Base-by-base conservation (phyloP, 2,329 filamentous ascomycete species). In the Bretziella fagacearum region DNA sequence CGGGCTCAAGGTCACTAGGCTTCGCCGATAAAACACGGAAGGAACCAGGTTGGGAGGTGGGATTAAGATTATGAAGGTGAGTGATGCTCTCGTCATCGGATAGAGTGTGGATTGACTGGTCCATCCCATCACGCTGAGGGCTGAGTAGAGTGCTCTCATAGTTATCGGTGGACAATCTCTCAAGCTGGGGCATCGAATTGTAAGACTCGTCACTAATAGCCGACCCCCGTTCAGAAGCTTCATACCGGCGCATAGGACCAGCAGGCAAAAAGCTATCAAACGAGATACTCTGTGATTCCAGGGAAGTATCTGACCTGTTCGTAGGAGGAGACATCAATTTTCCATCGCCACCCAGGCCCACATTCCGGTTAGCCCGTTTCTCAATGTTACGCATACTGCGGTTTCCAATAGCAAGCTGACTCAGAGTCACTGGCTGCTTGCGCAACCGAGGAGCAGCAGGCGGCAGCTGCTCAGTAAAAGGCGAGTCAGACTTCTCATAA, bases 131-230 rank as follows among this genome's bases (percentile, higher is more conserved):
- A 5, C 58, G 60, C 8, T 63, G 63, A 22, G 57, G 55, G 30
- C 59, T 61, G 48, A 61, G n/a, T 13, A 44, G 11, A 8, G 35
- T 39, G 13, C 30, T 44, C 7, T 23, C 33, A 4, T 45, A 30
- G 17, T 49, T 29, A 6, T 47, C 29, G 0, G 67, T 69, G 25
- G 70, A 57, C 2, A 72, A 81, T 43, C 81, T 74, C 51, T 89
- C 80, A 10, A 93, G 69, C 6, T 91, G 68, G 3, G 85, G 84
- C 27, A 79, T 77, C 0, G 83, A 87, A 32, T 74, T 79, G 57
- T 85, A 86, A 0, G 83, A 89, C 17, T 43, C 43, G 79, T 77
- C 23, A 84, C 86, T 48, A 72, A 33, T 23, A 27, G 35, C 25
- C 22, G 47, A 46, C 27, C 13, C 10, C 4, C 11, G n/a, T 2